phyloP scores from a whole-genome alignment of 1,139 yeast species.

The Blastobotrys apis region DNA sequence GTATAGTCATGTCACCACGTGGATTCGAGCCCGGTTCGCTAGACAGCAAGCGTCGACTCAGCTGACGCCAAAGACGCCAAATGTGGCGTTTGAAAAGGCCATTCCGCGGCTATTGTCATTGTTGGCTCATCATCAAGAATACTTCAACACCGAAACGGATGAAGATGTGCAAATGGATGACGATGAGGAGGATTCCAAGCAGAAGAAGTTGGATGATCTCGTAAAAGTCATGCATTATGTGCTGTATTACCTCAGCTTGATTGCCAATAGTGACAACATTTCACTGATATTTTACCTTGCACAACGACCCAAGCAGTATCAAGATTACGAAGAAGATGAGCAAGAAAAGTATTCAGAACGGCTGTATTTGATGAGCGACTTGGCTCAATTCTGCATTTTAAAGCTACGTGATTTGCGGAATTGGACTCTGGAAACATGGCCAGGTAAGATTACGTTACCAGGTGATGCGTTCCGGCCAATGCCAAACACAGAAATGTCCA shows the following conservation, averaged over 20 bases:
- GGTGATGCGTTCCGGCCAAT: conserved; percentile 61
- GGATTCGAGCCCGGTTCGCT: conserved; percentile 63
- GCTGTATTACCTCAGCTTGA: conserved; percentile 53
- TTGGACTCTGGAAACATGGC: conserved; percentile 79
- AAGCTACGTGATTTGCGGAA: conserved; percentile 52
- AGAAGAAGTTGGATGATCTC: conserved; percentile 13
- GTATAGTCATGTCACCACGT: conserved; percentile 53
- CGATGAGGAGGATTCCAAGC: conserved; percentile 23
- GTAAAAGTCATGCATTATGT: conserved; percentile 42
- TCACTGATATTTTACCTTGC: conserved; percentile 73
- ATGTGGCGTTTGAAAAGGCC: conserved; percentile 51
- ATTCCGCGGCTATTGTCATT: conserved; percentile 66
- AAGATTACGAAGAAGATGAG: conserved; percentile 47
- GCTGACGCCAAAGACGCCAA: conserved; percentile 27
- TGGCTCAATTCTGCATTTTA: conserved; percentile 62
- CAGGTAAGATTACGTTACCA: conserved; percentile 68
- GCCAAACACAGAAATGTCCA: conserved; percentile 32
- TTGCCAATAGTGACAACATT: conserved; percentile 63
- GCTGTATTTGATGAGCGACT: conserved; percentile 66
- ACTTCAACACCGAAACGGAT: conserved; percentile 41
- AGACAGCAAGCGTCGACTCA: conserved; percentile 32
- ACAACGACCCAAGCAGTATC: conserved; percentile 73
- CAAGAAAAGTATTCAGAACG: conserved; percentile 29
- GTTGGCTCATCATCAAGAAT: conserved; percentile 72
- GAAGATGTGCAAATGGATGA: conserved; percentile 13